Conservation (phyloP, 2,329 filamentous ascomycete genomes). For the Ophiosphaerella korrae region DNA sequence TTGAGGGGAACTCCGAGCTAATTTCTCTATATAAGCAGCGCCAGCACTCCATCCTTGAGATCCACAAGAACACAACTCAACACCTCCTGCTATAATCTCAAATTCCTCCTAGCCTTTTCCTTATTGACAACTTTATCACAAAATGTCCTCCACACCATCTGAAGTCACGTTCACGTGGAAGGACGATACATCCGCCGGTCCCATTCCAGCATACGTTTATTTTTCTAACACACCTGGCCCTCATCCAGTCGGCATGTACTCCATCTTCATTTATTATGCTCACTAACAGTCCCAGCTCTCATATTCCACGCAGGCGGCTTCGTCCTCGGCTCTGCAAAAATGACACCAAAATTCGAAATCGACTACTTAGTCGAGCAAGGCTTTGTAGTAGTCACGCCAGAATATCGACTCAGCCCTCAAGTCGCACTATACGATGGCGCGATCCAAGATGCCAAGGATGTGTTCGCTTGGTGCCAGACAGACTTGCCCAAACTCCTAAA, state of each 20-base stretch:
- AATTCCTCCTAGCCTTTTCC: too few species aligned
- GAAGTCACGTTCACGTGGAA: slow-evolving; percentile 1
- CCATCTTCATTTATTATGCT: too few species aligned
- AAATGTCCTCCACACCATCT: neutral
- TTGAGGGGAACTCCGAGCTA: too few species aligned
- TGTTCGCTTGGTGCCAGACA: neutral
- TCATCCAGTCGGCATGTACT: slow-evolving; percentile 1
- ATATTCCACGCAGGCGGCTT: slow-evolving; percentile 11
- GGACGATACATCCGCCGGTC: neutral
- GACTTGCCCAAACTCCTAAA: neutral
- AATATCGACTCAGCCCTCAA: slow-evolving; percentile 6
- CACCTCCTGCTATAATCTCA: too few species aligned
- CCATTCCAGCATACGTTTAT: slow-evolving; percentile 4
- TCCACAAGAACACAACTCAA: too few species aligned
- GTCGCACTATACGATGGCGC: slow-evolving; percentile 3
- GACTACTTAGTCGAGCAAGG: neutral
- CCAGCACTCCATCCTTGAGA: too few species aligned
- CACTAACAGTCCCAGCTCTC: slow-evolving; percentile 1
- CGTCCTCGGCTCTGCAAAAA: slow-evolving; percentile 3
- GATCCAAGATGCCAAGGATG: slow-evolving; percentile 5
- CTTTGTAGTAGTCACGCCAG: slow-evolving; percentile 8
- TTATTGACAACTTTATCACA: neutral
- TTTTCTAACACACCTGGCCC: neutral
- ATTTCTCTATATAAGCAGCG: too few species aligned
- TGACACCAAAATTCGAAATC: slow-evolving; percentile 3